Evolutionary conservation across 2,329 filamentous ascomycete species (phyloP).

Genomic region (Cordyceps pruinosa): DNA sequence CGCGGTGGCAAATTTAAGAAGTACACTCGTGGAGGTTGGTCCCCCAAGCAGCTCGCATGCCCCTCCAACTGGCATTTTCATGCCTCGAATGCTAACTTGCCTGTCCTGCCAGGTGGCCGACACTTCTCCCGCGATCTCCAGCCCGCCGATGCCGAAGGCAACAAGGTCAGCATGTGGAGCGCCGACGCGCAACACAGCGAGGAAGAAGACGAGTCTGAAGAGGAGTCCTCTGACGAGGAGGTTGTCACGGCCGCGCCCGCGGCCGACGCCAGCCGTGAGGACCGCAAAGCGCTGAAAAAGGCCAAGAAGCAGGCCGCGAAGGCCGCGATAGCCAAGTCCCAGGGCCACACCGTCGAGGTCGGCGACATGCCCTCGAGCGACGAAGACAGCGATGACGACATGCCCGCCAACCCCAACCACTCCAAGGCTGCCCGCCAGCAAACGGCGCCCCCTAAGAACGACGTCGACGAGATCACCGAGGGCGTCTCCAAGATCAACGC

Average conservation of each 20-base stretch:
- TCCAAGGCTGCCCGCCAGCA: conserved; percentile 64
- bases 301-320: conserved; percentile 86
- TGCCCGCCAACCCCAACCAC: conserved; percentile 90
- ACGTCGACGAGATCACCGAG: conserved; percentile 45
- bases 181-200: conserved; percentile 44
- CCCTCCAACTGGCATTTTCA: not conserved
- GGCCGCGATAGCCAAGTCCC: conserved; percentile 73
- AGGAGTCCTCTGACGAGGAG: conserved; percentile 47
- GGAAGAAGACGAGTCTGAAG: conserved; percentile 45
- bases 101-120: conserved; percentile 66
- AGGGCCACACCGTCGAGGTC: conserved; percentile 64
- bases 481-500: conserved; percentile 48
- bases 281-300: conserved; percentile 81
- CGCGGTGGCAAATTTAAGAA: conserved; percentile 94
- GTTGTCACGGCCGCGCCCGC: conserved; percentile 39
- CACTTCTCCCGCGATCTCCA: conserved; percentile 89
- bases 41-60: not conserved
- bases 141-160: conserved; percentile 82
- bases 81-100: conserved; percentile 15
- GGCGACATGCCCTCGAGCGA: conserved; percentile 79
- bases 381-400: conserved; percentile 49
- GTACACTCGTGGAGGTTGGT: conserved; percentile 76
- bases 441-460: conserved; percentile 28
- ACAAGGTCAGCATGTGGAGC: conserved; percentile 82
- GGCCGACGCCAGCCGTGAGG: conserved; percentile 57